These are phyloP conservation scores for Saccharomycopsis malanga DNA, from an alignment of 805 yeast genomes.

Conservation along the genomic window DNA sequence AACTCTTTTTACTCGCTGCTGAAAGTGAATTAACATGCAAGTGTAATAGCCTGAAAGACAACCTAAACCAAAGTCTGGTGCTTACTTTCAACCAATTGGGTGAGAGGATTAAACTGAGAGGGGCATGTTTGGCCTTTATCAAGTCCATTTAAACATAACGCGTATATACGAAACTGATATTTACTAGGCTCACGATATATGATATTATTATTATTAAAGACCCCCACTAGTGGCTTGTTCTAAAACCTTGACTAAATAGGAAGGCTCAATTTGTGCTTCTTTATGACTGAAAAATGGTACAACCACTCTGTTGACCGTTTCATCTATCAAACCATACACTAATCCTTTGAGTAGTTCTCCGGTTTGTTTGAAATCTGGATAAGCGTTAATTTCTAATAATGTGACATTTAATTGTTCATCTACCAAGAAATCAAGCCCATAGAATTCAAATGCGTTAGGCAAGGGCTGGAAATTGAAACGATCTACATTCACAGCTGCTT, in stretches of 20 bases:
- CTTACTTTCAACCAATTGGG: too few relatives aligned
- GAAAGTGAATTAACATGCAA: too few relatives aligned
- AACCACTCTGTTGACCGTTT: slow-evolving; percentile 42
- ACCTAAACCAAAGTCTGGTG: too few relatives aligned
- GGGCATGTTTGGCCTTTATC: too few relatives aligned
- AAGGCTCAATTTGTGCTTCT: not conserved
- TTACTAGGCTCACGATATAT: too few relatives aligned
- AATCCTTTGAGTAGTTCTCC: slow-evolving; percentile 65
- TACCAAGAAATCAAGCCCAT: slow-evolving; percentile 83
- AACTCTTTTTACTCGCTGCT: too few relatives aligned
- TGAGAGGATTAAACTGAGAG: too few relatives aligned
- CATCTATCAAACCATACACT: slow-evolving; percentile 60
- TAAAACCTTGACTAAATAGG: not conserved
- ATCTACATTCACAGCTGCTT: slow-evolving; percentile 76
- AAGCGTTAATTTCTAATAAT: slow-evolving; percentile 82
- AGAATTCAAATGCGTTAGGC: slow-evolving; percentile 75
- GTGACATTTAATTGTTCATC: slow-evolving; percentile 46
- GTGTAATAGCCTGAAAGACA: too few relatives aligned
- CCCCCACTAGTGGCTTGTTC: not conserved
- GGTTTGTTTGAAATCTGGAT: slow-evolving; percentile 95
- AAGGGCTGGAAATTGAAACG: slow-evolving; percentile 80
- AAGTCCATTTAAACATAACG: too few relatives aligned
- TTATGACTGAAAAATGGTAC: slow-evolving; percentile 37
- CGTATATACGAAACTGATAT: too few relatives aligned
- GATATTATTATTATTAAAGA: too few relatives aligned